phyloP scores from a whole-genome alignment of 2,329 filamentous ascomycete species.

The Lecanicillium sp. region DNA sequence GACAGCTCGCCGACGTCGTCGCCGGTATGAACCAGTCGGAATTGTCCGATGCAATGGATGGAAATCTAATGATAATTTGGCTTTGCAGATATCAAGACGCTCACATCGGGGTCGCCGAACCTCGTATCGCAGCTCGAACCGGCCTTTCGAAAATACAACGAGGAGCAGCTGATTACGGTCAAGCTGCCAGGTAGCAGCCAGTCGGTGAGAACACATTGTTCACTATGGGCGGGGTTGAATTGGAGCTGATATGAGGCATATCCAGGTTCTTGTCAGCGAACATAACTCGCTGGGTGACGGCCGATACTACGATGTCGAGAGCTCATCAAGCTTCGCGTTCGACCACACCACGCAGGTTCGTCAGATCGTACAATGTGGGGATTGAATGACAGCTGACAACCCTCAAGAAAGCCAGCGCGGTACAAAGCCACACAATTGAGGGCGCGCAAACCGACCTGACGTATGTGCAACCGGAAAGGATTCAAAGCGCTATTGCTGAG shows the following conservation, averaged over 20 bases:
- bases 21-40: conserved; percentile 54
- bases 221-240: background rate
- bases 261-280: conserved; percentile 75
- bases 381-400: conserved; percentile 15
- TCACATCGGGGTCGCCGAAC: conserved; percentile 64
- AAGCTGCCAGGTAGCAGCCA: conserved; percentile 85
- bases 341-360: conserved; percentile 73
- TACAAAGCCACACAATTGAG: conserved; percentile 74
- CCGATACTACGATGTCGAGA: conserved; percentile 86
- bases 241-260: background rate
- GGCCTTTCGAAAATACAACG: conserved; percentile 91
- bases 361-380: background rate
- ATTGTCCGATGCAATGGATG: background rate
- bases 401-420: conserved; percentile 68
- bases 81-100: conserved; percentile 73
- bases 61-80: background rate
- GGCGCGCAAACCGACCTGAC: conserved; percentile 71
- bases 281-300: conserved; percentile 77
- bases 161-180: conserved; percentile 83
- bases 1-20: conserved; percentile 78
- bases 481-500: conserved; percentile 6
- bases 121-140: conserved; percentile 68
- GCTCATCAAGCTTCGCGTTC: conserved; percentile 80
- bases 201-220: conserved; percentile 20
- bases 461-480: conserved; percentile 44